Evolutionary conservation across 73 alveolate species (phyloP).

Genomic region (Tetrahymena malaccensis): DNA sequence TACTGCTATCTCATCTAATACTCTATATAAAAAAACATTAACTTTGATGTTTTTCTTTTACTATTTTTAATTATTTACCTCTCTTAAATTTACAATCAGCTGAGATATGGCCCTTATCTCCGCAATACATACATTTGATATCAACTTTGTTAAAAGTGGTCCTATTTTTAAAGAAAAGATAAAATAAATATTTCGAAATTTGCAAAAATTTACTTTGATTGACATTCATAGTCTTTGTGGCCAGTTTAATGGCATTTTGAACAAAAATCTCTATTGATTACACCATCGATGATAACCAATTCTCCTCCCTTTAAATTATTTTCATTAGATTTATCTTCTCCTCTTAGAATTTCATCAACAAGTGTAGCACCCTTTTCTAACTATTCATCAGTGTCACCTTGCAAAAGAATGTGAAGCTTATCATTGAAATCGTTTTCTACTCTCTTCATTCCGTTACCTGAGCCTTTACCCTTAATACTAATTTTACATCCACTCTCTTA

Average conservation of each 20-base stretch:
- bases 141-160: neutral
- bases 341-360: slow-evolving; percentile 72
- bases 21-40: neutral
- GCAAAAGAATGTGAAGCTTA: slow-evolving; percentile 77
- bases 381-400: slow-evolving; percentile 79
- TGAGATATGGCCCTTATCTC: neutral
- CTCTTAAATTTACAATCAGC: neutral
- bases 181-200: too few relatives aligned
- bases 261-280: slow-evolving; percentile 24
- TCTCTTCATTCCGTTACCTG: slow-evolving; percentile 54
- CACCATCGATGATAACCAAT: slow-evolving; percentile 2
- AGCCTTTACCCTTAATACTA: slow-evolving; percentile 91
- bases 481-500: slow-evolving; percentile 84
- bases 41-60: neutral
- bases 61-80: neutral
- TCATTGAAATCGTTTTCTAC: slow-evolving; percentile 77
- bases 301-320: slow-evolving; percentile 35
- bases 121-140: neutral
- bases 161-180: neutral
- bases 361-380: slow-evolving; percentile 72
- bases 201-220: neutral
- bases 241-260: slow-evolving; percentile 36
- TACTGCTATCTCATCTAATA: neutral
- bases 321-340: slow-evolving; percentile 66
- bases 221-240: slow-evolving; percentile 31